A percentile compares a stretch with the other conserved stretches of the same genome.
phyloP scores from a whole-genome alignment of 1,139 yeast genomes.

The Geotrichum macrosporum region DNA sequence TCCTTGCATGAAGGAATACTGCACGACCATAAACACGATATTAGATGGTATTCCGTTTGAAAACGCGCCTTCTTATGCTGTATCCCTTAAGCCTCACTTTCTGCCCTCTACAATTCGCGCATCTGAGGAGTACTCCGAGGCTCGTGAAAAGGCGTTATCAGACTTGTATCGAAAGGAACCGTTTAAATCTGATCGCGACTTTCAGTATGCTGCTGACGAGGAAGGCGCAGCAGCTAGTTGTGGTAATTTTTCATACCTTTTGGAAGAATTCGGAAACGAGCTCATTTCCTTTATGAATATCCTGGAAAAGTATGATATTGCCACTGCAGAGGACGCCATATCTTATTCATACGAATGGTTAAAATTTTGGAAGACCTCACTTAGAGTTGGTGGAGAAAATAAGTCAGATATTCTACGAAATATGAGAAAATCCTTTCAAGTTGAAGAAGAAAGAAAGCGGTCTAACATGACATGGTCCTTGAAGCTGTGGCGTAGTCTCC shows the following conservation, averaged over 20 bases:
- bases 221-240: slow-evolving; percentile 84
- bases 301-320: slow-evolving; percentile 45
- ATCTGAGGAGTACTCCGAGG: slow-evolving; percentile 50
- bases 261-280: slow-evolving; percentile 61
- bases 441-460: background rate
- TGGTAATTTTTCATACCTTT: slow-evolving; percentile 68
- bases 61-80: slow-evolving; percentile 36
- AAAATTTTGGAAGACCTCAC: slow-evolving; percentile 44
- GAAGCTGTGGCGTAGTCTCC: slow-evolving; percentile 44
- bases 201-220: slow-evolving; percentile 53
- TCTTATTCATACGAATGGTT: slow-evolving; percentile 49
- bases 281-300: slow-evolving; percentile 47
- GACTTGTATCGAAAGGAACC: slow-evolving; percentile 58
- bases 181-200: slow-evolving; percentile 36
- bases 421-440: slow-evolving; percentile 10
- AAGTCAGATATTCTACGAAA: slow-evolving; percentile 3
- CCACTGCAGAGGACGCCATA: slow-evolving; percentile 29
- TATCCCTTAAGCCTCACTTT: slow-evolving; percentile 44
- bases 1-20: slow-evolving; percentile 65
- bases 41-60: slow-evolving; percentile 59
- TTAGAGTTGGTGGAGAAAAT: background rate
- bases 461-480: slow-evolving; percentile 20
- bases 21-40: slow-evolving; percentile 54
- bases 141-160: slow-evolving; percentile 55
- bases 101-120: slow-evolving; percentile 52